phyloP scores from a whole-genome alignment of 257 asterid species.

The Avicennia marina region DNA sequence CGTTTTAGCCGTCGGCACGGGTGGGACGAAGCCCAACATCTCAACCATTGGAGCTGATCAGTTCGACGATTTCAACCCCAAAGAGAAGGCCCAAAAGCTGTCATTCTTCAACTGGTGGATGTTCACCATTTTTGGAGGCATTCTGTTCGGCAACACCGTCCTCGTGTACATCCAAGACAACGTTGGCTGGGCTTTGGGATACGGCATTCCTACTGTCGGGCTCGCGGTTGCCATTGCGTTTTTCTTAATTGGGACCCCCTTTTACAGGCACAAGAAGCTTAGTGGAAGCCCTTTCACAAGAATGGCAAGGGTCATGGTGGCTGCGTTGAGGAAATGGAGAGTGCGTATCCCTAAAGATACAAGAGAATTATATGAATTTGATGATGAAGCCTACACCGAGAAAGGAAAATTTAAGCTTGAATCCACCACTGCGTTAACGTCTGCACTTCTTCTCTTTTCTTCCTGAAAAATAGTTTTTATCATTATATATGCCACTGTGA shows the following conservation, averaged over 20 bases:
- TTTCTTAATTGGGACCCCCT: conserved; percentile 23
- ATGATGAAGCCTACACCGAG: conserved; percentile 14
- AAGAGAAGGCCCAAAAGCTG: conserved; percentile 28
- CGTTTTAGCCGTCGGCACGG: conserved; percentile 24
- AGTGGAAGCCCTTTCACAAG: background rate
- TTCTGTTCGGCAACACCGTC: conserved; percentile 30
- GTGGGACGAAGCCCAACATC: conserved; percentile 34
- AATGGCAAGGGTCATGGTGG: no score
- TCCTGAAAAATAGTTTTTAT: background rate
- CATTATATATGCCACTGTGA: no score
- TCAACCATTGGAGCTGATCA: no score
- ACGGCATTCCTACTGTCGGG: conserved; percentile 28
- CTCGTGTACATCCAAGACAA: conserved; percentile 34
- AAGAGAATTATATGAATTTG: conserved; percentile 21
- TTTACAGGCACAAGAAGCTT: no score
- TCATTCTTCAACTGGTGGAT: conserved; percentile 42
- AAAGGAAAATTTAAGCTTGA: no score
- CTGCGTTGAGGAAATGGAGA: no score
- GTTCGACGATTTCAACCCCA: conserved; percentile 24
- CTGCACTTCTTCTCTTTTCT: no score
- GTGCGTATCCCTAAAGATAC: no score
- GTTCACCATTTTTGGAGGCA: conserved; percentile 27
- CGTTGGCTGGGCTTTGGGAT: conserved; percentile 34
- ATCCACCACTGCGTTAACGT: no score
- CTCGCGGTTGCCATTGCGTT: conserved; percentile 19